Evolutionary conservation across 1,139 yeast genomes (phyloP).

Genomic region (Hyphopichia burtonii): DNA sequence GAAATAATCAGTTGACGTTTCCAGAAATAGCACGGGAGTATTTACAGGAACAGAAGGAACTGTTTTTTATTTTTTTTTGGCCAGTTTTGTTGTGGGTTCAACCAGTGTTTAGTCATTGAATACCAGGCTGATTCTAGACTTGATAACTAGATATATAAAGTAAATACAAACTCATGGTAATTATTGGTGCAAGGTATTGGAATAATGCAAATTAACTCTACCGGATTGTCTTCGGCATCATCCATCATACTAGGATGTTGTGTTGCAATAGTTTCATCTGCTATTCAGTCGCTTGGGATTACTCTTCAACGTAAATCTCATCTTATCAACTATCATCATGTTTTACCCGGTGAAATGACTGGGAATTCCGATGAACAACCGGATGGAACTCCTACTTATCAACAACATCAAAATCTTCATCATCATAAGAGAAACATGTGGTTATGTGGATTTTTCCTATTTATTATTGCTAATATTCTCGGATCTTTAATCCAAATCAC

Average conservation of each 20-base stretch:
- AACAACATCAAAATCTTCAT: slow-evolving; percentile 21
- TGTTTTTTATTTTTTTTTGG: too few relatives aligned
- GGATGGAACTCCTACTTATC: not conserved
- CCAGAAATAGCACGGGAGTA: too few relatives aligned
- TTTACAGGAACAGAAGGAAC: too few relatives aligned
- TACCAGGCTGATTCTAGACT: not conserved
- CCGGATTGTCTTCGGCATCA: slow-evolving; percentile 8
- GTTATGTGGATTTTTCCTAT: slow-evolving; percentile 71
- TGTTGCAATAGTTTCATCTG: slow-evolving; percentile 77
- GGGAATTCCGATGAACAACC: not conserved
- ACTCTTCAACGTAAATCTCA: slow-evolving; percentile 85
- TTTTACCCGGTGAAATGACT: slow-evolving; percentile 9
- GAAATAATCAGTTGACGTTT: too few relatives aligned
- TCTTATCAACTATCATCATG: slow-evolving; percentile 18
- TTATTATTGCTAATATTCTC: slow-evolving; percentile 69
- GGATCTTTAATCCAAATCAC: slow-evolving; percentile 85
- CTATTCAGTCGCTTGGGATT: slow-evolving; percentile 79
- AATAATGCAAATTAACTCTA: not conserved
- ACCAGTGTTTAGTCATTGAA: too few relatives aligned
- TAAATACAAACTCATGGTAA: too few relatives aligned
- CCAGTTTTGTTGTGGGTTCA: too few relatives aligned
- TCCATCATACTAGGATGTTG: slow-evolving; percentile 56
- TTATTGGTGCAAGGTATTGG: too few relatives aligned
- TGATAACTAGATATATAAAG: too few relatives aligned
- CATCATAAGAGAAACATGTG: slow-evolving; percentile 63